phyloP scores from a whole-genome alignment of 495 filamentous ascomycete species.

The Xylaria sp. region DNA sequence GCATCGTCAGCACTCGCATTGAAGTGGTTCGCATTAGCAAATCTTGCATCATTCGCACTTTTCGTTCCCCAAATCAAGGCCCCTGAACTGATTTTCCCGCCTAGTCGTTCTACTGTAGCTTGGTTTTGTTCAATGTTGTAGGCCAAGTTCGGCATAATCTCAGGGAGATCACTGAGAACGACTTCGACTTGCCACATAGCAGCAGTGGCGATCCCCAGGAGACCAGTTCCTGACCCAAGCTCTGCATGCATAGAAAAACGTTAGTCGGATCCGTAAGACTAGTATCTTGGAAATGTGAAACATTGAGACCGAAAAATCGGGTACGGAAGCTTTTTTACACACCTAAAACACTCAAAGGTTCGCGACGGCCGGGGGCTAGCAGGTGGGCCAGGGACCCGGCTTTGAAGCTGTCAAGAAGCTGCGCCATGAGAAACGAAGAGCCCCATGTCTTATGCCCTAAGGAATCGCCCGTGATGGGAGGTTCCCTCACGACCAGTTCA shows the following conservation, averaged over 20 bases:
- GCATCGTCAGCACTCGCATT: constrained; percentile 39
- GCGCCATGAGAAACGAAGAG: constrained; percentile 84
- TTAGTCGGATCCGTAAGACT: too few species aligned
- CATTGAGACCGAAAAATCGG: too few species aligned
- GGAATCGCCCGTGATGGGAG: constrained; percentile 83
- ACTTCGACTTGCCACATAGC: constrained; percentile 50
- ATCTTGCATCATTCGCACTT: constrained; percentile 43
- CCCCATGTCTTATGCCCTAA: constrained; percentile 94
- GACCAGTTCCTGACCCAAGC: constrained; percentile 69
- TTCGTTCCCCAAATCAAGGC: constrained; percentile 52
- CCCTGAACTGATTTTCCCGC: constrained; percentile 47
- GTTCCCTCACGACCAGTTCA: constrained; percentile 79
- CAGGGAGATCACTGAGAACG: constrained; percentile 54
- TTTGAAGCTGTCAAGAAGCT: constrained; percentile 63
- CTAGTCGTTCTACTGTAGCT: constrained; percentile 39
- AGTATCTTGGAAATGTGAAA: too few species aligned
- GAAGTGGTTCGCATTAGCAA: constrained; percentile 44
- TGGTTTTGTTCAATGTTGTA: constrained; percentile 50
- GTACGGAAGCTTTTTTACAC: too few species aligned
- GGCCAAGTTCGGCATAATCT: constrained; percentile 52
- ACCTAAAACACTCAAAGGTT: constrained; percentile 47
- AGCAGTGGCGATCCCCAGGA: constrained; percentile 62
- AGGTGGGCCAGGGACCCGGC: constrained; percentile 47
- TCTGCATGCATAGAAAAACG: too few species aligned
- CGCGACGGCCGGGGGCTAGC: constrained; percentile 32